phyloP scores from a whole-genome alignment of 1,284 basidiomycete genomes.

The Ustilago bromivora region DNA sequence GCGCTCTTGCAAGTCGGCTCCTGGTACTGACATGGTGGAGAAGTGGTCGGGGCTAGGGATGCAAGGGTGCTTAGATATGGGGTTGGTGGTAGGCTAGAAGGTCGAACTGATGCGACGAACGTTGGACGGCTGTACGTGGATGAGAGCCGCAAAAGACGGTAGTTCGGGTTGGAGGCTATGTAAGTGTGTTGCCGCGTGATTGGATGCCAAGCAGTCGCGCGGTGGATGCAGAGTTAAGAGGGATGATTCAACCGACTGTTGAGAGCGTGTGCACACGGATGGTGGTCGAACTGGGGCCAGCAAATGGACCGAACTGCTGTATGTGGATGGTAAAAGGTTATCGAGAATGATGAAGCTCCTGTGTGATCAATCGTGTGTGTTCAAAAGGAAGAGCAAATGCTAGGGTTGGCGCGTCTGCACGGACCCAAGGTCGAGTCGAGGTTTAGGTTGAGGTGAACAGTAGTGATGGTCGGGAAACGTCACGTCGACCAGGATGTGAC shows the following conservation, averaged over 20 bases:
- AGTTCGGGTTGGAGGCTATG: not conserved
- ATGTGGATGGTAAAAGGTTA: not conserved
- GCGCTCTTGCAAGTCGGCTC: conserved; percentile 70
- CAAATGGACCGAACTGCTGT: not conserved
- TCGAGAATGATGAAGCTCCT: not conserved
- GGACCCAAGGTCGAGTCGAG: conserved; percentile 6
- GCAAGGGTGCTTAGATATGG: not conserved
- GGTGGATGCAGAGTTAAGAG: not conserved
- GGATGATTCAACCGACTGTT: conserved; percentile 7
- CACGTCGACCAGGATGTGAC: conserved; percentile 9
- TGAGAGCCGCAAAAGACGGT: not conserved
- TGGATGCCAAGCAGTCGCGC: not conserved
- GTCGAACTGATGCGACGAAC: not conserved
- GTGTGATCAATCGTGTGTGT: not conserved
- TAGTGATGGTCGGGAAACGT: conserved; percentile 1
- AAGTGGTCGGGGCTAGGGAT: not conserved
- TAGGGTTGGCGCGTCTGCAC: conserved; percentile 3
- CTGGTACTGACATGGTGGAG: conserved; percentile 42
- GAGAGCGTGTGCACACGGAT: not conserved
- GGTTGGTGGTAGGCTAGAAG: not conserved
- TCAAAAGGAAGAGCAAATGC: not conserved
- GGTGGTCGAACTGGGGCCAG: not conserved
- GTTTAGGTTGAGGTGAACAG: not conserved
- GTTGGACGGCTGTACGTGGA: not conserved
- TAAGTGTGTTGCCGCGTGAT: not conserved